These are phyloP conservation scores for Fragilaria crotonensis DNA, from an alignment of 108 stramenopile species.

Conservation along the genomic window DNA sequence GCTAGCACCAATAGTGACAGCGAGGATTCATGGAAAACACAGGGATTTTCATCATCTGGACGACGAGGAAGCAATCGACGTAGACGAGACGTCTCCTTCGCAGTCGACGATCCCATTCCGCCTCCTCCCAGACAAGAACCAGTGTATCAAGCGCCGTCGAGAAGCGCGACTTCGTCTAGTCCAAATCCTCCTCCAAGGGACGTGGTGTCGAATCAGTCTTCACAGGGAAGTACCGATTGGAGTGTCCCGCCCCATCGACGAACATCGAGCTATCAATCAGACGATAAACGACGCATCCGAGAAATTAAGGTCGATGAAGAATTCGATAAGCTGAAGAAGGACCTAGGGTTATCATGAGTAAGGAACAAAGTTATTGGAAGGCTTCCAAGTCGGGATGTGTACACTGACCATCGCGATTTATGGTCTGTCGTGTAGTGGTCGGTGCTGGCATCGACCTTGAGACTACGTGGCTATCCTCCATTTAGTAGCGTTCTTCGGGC, in stretches of 20 bases:
- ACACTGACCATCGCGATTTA: too few species aligned
- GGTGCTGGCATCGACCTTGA: too few species aligned
- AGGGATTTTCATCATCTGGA: slow-evolving; percentile 4
- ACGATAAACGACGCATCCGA: slow-evolving; percentile 59
- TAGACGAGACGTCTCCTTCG: slow-evolving; percentile 11
- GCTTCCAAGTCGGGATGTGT: too few species aligned
- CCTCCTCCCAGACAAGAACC: neutral
- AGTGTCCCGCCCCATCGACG: slow-evolving; percentile 75
- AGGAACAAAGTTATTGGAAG: too few species aligned
- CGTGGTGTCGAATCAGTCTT: too few species aligned
- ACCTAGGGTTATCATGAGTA: slow-evolving; percentile 79
- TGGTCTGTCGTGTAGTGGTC: too few species aligned
- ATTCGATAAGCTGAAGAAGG: slow-evolving; percentile 77
- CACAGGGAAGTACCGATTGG: too few species aligned
- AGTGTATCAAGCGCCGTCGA: too few species aligned
- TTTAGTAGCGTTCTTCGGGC: too few species aligned
- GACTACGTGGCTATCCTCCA: too few species aligned
- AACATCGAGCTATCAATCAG: slow-evolving; percentile 27
- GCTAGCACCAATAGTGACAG: neutral
- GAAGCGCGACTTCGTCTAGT: too few species aligned
- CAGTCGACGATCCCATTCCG: neutral
- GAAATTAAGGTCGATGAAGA: slow-evolving; percentile 84
- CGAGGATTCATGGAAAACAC: neutral
- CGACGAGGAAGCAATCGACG: slow-evolving; percentile 39
- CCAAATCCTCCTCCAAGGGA: too few species aligned